Evolutionary conservation across 208 protist species (phyloP).

Genomic region (Leishmania turanica): DNA sequence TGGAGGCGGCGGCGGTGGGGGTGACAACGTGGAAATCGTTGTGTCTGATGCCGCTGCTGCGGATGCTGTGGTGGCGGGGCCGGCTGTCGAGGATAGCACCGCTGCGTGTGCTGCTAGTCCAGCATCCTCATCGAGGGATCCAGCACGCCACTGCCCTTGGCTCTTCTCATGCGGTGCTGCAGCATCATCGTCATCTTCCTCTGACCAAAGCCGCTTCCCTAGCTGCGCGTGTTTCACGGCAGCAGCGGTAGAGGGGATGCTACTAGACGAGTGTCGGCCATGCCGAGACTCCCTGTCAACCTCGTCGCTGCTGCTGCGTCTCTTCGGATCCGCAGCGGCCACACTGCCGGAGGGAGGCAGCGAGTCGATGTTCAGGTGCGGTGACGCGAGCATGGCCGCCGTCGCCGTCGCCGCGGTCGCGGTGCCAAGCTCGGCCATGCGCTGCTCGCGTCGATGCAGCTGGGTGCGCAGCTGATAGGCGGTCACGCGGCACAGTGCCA

Average conservation of each 20-base stretch:
- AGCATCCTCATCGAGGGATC: neutral
- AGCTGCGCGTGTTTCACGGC: neutral
- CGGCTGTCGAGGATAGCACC: neutral
- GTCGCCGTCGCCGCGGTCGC: neutral
- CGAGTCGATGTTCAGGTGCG: neutral
- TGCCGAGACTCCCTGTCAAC: neutral
- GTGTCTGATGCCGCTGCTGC: conserved; percentile 2
- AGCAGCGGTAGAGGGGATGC: neutral
- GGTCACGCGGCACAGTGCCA: conserved; percentile 25
- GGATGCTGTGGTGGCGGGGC: neutral
- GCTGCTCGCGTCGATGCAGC: conserved; percentile 20
- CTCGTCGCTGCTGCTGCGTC: neutral
- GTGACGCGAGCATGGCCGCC: neutral
- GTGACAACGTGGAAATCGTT: neutral
- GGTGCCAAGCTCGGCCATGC: neutral
- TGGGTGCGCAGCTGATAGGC: conserved; percentile 22
- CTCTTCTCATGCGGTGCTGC: neutral
- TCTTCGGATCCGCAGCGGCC: neutral
- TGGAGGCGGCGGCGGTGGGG: neutral
- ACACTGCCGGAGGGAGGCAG: neutral
- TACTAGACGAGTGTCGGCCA: too few species aligned
- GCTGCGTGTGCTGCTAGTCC: too few species aligned
- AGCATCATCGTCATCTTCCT: neutral
- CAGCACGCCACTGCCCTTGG: neutral
- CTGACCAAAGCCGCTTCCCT: conserved; percentile 1